phyloP scores from a whole-genome alignment of 2,329 filamentous ascomycete genomes.

The Magnaporthiopsis poae region DNA sequence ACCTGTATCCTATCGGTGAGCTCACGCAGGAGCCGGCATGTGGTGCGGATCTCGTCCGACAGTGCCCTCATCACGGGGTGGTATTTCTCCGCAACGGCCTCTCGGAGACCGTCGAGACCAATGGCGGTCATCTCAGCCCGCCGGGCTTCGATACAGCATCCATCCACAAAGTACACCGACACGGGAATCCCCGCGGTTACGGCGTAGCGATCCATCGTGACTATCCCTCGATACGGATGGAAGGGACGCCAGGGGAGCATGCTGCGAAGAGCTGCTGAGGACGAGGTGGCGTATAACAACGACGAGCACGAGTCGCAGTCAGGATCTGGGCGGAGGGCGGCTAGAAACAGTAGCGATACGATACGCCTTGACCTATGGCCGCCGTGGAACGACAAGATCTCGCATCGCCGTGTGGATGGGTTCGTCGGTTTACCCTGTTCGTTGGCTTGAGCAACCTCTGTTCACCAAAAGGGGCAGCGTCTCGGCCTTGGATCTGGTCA shows the following conservation, averaged over 20 bases:
- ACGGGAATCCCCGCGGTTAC: not conserved
- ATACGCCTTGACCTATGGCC: not conserved
- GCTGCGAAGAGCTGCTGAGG: not conserved
- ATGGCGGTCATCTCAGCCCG: slow-evolving; percentile 38
- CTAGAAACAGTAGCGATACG: not conserved
- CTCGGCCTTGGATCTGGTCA: not conserved
- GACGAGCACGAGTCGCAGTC: not conserved
- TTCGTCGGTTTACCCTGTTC: not conserved
- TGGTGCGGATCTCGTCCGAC: slow-evolving; percentile 35
- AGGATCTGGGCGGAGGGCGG: not conserved
- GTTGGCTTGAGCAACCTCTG: not conserved
- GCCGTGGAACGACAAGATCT: not conserved
- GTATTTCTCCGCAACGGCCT: slow-evolving; percentile 32
- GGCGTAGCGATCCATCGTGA: slow-evolving; percentile 4
- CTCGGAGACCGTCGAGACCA: slow-evolving; percentile 39
- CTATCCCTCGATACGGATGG: not conserved
- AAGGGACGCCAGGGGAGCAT: not conserved
- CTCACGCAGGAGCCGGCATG: slow-evolving; percentile 39
- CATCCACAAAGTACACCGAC: slow-evolving; percentile 31
- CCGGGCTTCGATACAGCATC: slow-evolving; percentile 46
- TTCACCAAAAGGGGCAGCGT: not conserved
- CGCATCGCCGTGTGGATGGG: not conserved
- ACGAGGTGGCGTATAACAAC: not conserved
- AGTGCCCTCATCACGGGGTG: slow-evolving; percentile 38
- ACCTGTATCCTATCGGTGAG: slow-evolving; percentile 45